Base-by-base conservation (phyloP, 441 rosid genomes). In the Adansonia madagascariensis region DNA sequence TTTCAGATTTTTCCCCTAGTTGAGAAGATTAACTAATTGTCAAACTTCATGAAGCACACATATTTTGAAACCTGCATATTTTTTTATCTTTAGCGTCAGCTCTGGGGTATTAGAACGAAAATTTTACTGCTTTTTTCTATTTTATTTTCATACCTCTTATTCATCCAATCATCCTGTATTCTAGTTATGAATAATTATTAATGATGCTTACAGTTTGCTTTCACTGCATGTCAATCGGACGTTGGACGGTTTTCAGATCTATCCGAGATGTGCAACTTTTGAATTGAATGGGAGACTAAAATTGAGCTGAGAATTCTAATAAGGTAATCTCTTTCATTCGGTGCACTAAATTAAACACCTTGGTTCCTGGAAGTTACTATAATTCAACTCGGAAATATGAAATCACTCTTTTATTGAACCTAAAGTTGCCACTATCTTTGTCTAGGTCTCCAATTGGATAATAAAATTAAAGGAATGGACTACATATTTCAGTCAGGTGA, bases 381-480 rank as follows among this genome's bases (percentile, higher is more conserved):
- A 64, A 64, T 39, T 41, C 49, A 31, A 41, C 49, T 3, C 6
- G 9, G 46, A 63, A 63, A 14, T 63, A 17, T 44, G 6, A 43
- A 66, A 66, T 66, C 31, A 44, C 39, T 43, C 39, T 43, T 66
- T 9, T 11, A 39, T 39, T 39, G 22, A 3, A 15, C 50, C 50
- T n/a, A 17, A 62, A 65, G 12, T 65, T n/a, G 24, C 12, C 44
- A n/a, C 14, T 15, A 14, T 35, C 22, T 71, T 52, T 3, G 24
- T 71, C 75, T 22, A 53, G 75, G 75, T 50, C 47, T 71, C 75
- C 43, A 52, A 52, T 14, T 14, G 24, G 44, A 71, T 20, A 8
- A 20, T 10, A 60, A 44, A 41, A 67, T 44, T 66, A 7, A 44
- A 67, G 71, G 39, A 31, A 50, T 20, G 44, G 5, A 12, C 49